Evolutionary conservation across 2,329 filamentous ascomycete genomes (phyloP).

Genomic region (Ceratocystis diversiconidia): DNA sequence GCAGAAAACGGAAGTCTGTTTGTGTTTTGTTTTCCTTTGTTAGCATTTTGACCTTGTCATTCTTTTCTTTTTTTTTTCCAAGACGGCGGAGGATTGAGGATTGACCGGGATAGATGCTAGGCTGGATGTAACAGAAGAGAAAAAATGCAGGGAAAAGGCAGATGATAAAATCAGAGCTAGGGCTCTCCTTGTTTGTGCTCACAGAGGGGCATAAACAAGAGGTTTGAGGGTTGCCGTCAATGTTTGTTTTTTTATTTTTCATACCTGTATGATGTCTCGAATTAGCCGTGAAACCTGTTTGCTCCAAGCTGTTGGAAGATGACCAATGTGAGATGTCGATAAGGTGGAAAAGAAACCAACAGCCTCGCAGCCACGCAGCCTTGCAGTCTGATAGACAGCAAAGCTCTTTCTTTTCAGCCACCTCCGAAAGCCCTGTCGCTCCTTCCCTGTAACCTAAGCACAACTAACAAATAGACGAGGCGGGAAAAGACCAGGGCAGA

Average conservation of each 20-base stretch:
- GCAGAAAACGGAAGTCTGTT: constrained; percentile 1
- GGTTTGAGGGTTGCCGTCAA: background rate
- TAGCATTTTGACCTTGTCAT: background rate
- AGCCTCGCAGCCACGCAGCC: background rate
- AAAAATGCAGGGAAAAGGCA: background rate
- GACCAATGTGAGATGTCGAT: background rate
- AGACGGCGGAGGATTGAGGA: constrained; percentile 2
- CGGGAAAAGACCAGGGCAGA: background rate
- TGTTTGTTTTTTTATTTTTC: background rate
- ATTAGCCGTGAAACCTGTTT: too few relatives aligned
- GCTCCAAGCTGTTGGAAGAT: too few relatives aligned
- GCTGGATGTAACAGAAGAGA: background rate
- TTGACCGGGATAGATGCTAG: constrained; percentile 1
- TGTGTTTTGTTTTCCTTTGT: constrained; percentile 6
- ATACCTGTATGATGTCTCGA: background rate
- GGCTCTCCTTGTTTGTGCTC: background rate
- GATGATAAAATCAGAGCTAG: background rate
- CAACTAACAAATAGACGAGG: background rate
- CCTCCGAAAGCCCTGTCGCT: background rate
- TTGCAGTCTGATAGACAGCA: background rate
- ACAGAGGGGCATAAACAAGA: background rate
- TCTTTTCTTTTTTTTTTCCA: background rate
- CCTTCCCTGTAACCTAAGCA: background rate
- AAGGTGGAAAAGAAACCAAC: background rate
- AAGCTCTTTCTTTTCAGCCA: background rate